Conservation (phyloP, 2,329 filamentous ascomycete genomes). For the Dryadomyces quercus-mongolicae region DNA sequence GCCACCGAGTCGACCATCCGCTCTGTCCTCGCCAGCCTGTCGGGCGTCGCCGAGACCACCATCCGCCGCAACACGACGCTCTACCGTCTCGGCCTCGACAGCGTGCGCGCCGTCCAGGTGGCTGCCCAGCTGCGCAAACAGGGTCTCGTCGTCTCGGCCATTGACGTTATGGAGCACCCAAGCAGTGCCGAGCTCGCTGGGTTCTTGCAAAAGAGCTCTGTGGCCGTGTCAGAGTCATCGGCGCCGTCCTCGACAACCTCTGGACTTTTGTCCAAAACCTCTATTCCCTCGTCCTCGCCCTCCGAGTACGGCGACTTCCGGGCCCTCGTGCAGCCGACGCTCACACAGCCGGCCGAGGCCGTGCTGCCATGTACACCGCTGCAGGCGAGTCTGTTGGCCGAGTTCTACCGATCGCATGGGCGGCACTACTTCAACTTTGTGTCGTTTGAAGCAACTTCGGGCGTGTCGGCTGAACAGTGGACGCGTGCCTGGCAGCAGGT, state of each 20-base stretch:
- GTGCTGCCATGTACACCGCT: constrained; percentile 68
- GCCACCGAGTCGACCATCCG: constrained; percentile 40
- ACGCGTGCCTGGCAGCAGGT: constrained; percentile 47
- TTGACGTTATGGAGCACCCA: constrained; percentile 60
- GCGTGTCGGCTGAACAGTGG: constrained; percentile 27
- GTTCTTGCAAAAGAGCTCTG: no score
- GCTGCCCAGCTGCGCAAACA: constrained; percentile 52
- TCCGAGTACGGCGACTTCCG: no score
- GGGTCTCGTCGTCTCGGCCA: constrained; percentile 48
- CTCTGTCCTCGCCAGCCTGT: constrained; percentile 44
- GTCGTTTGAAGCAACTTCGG: constrained; percentile 38
- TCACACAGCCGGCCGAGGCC: no score
- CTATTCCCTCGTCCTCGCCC: no score
- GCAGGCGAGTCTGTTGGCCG: constrained; percentile 68
- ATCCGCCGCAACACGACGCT: constrained; percentile 58
- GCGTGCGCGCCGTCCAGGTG: constrained; percentile 75
- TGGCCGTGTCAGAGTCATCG: no score
- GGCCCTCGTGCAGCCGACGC: no score
- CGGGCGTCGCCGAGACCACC: constrained; percentile 31
- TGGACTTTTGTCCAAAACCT: no score
- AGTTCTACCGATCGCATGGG: constrained; percentile 57
- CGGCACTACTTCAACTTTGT: constrained; percentile 66
- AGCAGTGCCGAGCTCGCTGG: constrained; percentile 21
- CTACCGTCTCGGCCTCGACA: constrained; percentile 81
- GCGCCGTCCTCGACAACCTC: no score